Evolutionary conservation across 176 grass and related monocot genomes (phyloP).

Genomic region (Ensete glaucum): DNA sequence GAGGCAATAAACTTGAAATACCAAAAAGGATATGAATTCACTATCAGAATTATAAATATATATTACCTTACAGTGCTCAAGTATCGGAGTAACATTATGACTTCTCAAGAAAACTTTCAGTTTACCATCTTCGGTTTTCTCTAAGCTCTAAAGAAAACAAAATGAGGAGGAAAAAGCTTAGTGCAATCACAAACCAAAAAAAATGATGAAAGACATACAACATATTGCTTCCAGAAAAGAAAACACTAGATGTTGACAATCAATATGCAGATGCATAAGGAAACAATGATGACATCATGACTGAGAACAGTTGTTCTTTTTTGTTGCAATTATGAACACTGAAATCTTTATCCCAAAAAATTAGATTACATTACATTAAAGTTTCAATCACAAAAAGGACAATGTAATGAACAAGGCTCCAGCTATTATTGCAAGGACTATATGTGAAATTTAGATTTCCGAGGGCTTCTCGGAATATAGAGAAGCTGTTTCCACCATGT

Average conservation of each 20-base stretch:
- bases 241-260: neutral
- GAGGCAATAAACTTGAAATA: neutral
- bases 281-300: neutral
- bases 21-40: slow-evolving; percentile 2
- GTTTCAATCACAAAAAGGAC: too few species aligned
- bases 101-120: slow-evolving; percentile 57
- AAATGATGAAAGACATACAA: neutral
- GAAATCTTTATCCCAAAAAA: neutral
- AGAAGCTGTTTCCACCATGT: neutral
- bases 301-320: neutral
- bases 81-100: slow-evolving; percentile 85
- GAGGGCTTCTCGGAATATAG: too few species aligned
- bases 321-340: neutral
- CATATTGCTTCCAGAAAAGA: neutral
- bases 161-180: slow-evolving; percentile 5
- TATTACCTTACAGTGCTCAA: slow-evolving; percentile 91
- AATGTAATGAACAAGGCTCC: too few species aligned
- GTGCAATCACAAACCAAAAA: slow-evolving; percentile 4
- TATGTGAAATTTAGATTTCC: too few species aligned
- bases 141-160: slow-evolving; percentile 48
- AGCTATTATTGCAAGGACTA: too few species aligned
- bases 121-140: slow-evolving; percentile 52
- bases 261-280: neutral
- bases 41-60: slow-evolving; percentile 2
- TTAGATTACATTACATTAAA: neutral